These are phyloP conservation scores for Pythium dissotocum DNA, from an alignment of 352 stramenopile species.

Conservation along the genomic window DNA sequence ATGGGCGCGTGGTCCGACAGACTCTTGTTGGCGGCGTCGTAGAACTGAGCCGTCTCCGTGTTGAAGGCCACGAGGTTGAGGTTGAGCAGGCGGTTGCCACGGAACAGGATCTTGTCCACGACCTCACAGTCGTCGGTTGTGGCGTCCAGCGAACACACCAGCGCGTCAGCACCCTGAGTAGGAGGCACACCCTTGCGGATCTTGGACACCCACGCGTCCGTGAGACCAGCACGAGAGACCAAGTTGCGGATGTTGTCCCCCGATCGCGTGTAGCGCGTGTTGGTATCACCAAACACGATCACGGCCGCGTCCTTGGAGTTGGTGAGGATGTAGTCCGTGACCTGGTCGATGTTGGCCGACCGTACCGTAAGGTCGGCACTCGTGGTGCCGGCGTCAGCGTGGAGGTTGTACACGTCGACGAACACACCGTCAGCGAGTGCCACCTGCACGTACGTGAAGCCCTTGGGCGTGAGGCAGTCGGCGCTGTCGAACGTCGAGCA, in stretches of 20 bases:
- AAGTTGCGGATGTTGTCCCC: constrained; percentile 44
- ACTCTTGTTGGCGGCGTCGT: constrained; percentile 32
- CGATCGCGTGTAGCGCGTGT: constrained; percentile 51
- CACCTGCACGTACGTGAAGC: constrained; percentile 46
- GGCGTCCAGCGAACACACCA: constrained; percentile 37
- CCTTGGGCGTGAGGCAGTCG: constrained; percentile 58
- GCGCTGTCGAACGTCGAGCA: constrained; percentile 43
- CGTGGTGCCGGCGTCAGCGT: constrained; percentile 37
- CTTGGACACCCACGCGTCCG: constrained; percentile 49
- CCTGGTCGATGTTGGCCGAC: constrained; percentile 39
- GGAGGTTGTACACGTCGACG: constrained; percentile 51
- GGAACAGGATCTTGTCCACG: constrained; percentile 66
- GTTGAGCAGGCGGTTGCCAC: constrained; percentile 34
- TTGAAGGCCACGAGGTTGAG: constrained; percentile 43
- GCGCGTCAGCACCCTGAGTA: constrained; percentile 34
- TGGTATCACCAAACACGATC: constrained; percentile 55
- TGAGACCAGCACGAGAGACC: constrained; percentile 30
- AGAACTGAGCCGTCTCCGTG: constrained; percentile 46
- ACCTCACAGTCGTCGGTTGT: constrained; percentile 50
- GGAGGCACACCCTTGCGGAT: constrained; percentile 37
- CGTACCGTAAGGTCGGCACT: constrained; percentile 34
- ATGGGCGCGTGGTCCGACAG: constrained; percentile 54
- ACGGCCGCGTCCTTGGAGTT: constrained; percentile 44
- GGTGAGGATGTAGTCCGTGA: constrained; percentile 39
- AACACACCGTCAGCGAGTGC: constrained; percentile 40